phyloP scores from a whole-genome alignment of 768 basidiomycete species.

The Rhodotorula sphaerocarpa region DNA sequence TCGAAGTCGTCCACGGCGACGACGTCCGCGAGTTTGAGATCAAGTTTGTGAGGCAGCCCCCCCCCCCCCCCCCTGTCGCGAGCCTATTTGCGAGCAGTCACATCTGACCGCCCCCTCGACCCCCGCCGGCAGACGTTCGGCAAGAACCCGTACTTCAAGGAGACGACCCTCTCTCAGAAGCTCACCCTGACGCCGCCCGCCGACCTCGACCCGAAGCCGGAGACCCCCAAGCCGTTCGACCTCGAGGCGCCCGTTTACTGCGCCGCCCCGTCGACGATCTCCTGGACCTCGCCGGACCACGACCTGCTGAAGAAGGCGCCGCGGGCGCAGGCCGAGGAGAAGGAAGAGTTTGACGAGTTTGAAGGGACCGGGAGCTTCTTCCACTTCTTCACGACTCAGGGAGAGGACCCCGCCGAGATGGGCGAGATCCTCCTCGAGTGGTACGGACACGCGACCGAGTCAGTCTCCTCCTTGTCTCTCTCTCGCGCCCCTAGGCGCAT shows the following conservation, averaged over 20 bases:
- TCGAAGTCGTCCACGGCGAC: constrained; percentile 22
- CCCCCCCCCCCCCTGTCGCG: no score
- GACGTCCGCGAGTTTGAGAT: constrained; percentile 28
- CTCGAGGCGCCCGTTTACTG: constrained; percentile 24
- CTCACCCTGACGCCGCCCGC: constrained; percentile 23
- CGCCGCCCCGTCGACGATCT: background rate
- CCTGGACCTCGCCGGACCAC: constrained; percentile 32
- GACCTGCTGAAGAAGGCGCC: constrained; percentile 33
- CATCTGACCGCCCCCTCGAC: no score
- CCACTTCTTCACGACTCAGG: constrained; percentile 16
- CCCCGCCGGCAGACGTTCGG: constrained; percentile 22
- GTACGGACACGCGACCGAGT: constrained; percentile 30
- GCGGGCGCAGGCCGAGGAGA: background rate
- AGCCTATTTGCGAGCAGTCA: background rate
- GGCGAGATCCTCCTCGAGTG: constrained; percentile 26
- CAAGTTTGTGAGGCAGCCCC: constrained; percentile 11
- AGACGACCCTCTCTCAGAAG: constrained; percentile 11
- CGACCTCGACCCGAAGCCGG: background rate
- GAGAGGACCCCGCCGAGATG: constrained; percentile 18
- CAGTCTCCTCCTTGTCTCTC: background rate
- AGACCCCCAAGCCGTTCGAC: constrained; percentile 4
- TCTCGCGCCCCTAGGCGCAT: background rate
- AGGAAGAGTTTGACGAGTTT: constrained; percentile 30
- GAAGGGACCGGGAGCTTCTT: constrained; percentile 29
- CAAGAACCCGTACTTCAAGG: constrained; percentile 34